Conservation (phyloP, 345 rosid species). For the Alliaria petiolata region DNA sequence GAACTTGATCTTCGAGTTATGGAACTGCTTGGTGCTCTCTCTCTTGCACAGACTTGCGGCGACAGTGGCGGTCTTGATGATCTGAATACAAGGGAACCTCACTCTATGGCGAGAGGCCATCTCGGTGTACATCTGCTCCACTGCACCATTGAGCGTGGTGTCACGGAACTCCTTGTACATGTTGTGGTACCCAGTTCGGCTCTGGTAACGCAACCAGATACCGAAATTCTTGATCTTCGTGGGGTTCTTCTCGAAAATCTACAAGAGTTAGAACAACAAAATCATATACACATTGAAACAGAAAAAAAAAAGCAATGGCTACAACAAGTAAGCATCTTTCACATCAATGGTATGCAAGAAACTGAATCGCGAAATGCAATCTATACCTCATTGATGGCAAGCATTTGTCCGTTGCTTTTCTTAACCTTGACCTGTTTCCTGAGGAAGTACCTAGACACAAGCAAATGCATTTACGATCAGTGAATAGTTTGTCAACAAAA, state of each 20-base stretch:
- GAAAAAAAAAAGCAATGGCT: not conserved
- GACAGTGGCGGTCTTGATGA: constrained; percentile 56
- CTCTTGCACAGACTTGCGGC: constrained; percentile 51
- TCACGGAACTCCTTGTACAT: constrained; percentile 59
- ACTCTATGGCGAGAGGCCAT: constrained; percentile 71
- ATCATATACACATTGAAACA: not conserved
- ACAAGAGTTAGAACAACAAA: not conserved
- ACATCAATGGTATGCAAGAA: too few species aligned
- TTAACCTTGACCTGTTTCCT: constrained; percentile 50
- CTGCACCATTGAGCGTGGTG: constrained; percentile 55
- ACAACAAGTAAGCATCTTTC: not conserved
- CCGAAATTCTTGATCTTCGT: constrained; percentile 55
- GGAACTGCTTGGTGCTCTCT: constrained; percentile 64
- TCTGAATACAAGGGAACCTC: constrained; percentile 66
- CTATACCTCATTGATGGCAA: constrained; percentile 53
- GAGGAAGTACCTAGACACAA: constrained; percentile 39
- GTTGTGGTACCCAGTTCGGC: constrained; percentile 58
- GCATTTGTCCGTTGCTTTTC: constrained; percentile 53
- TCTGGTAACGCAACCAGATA: constrained; percentile 61
- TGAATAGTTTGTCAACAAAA: too few species aligned
- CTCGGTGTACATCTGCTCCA: constrained; percentile 68
- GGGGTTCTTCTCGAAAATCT: constrained; percentile 63
- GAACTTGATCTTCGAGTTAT: constrained; percentile 53
- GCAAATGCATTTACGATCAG: not conserved
- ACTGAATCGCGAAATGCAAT: not conserved